These are phyloP conservation scores for Nannochloropsis gaditana DNA, from an alignment of 108 stramenopile genomes.

Conservation along the genomic window DNA sequence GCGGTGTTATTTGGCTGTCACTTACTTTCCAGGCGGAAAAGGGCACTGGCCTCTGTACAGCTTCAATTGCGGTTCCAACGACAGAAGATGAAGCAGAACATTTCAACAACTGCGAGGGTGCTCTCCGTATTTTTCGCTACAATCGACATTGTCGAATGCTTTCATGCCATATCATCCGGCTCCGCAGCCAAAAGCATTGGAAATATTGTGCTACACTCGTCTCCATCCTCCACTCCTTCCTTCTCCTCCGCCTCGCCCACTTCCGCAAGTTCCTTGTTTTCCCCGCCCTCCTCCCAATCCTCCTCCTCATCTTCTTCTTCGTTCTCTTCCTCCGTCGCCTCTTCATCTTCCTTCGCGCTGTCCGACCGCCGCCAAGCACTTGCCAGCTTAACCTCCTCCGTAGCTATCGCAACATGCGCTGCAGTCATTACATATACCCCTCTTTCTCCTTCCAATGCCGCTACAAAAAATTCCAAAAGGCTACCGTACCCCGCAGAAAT, in stretches of 20 bases:
- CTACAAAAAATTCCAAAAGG: background rate
- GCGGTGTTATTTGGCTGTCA: too few species aligned
- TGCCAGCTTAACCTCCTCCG: background rate
- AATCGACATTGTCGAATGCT: too few species aligned
- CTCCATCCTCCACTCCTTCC: too few species aligned
- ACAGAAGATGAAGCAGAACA: slow-evolving; percentile 1
- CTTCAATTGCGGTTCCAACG: background rate
- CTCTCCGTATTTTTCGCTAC: background rate
- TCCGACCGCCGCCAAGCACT: slow-evolving; percentile 1
- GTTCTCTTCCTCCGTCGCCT: background rate
- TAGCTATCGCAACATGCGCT: background rate
- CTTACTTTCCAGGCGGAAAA: too few species aligned
- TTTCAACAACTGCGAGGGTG: background rate
- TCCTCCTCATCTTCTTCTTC: too few species aligned
- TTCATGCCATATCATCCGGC: too few species aligned
- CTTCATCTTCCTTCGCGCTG: background rate
- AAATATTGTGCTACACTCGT: too few species aligned
- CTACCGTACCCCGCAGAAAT: background rate
- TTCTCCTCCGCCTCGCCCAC: too few species aligned
- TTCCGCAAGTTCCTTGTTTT: too few species aligned
- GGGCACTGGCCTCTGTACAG: too few species aligned
- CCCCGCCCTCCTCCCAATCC: too few species aligned
- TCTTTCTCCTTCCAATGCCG: background rate
- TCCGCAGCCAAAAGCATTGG: too few species aligned
- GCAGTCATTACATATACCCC: background rate